Percentiles rank a stretch among this genome's conserved stretches.
Conservation (phyloP, 805 yeast species). For the Candida andamanensis region DNA sequence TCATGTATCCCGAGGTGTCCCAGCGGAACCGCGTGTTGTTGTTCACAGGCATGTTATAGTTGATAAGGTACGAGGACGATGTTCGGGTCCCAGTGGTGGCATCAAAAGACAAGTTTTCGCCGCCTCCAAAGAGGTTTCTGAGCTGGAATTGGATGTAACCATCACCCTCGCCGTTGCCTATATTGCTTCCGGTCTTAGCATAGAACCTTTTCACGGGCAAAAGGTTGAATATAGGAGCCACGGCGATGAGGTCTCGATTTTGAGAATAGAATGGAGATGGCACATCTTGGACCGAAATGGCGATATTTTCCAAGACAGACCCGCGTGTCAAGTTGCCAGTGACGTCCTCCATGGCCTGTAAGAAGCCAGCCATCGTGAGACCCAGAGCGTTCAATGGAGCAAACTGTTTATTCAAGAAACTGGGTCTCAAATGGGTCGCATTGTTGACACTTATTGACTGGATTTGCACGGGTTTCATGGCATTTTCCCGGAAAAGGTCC, state of each 20-base stretch:
- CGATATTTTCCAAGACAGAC: slow-evolving; percentile 7
- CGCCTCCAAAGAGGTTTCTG: slow-evolving; percentile 55
- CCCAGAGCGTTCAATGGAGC: slow-evolving; percentile 36
- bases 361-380: slow-evolving; percentile 36
- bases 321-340: slow-evolving; percentile 40
- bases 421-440: slow-evolving; percentile 40
- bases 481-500: slow-evolving; percentile 26
- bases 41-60: slow-evolving; percentile 42
- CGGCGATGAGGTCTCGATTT: slow-evolving; percentile 13
- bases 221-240: slow-evolving; percentile 35
- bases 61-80: slow-evolving; percentile 44
- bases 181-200: slow-evolving; percentile 90
- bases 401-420: slow-evolving; percentile 44
- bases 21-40: slow-evolving; percentile 37
- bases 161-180: slow-evolving; percentile 96
- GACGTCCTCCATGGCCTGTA: slow-evolving; percentile 39
- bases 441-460: slow-evolving; percentile 46
- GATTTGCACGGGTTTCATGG: slow-evolving; percentile 39
- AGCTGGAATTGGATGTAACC: slow-evolving; percentile 76
- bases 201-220: slow-evolving; percentile 63
- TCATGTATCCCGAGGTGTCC: slow-evolving; percentile 37
- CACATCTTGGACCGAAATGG: slow-evolving; percentile 7
- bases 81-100: slow-evolving; percentile 48
- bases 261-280: slow-evolving; percentile 13
- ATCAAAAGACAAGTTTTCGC: slow-evolving; percentile 46